A percentile compares a stretch with the other conserved stretches of the same genome.
These are phyloP conservation scores for Phytophthora europaea DNA, from an alignment of 352 stramenopile species.

Conservation along the genomic window DNA sequence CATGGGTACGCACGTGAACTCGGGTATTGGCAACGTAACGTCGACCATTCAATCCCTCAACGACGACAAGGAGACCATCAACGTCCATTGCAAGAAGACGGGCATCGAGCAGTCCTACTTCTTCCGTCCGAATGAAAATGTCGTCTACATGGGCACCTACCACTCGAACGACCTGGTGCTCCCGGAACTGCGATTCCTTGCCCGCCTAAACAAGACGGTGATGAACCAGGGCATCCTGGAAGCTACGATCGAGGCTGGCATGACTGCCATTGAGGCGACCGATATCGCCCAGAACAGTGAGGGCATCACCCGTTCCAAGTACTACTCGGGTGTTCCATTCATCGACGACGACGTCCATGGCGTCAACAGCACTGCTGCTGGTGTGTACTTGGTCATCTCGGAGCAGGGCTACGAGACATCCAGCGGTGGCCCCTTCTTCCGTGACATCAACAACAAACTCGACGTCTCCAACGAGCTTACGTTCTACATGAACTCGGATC, in stretches of 20 bases:
- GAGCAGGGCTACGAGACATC: slow-evolving; percentile 57
- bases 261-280: slow-evolving; percentile 49
- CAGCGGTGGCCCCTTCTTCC: slow-evolving; percentile 56
- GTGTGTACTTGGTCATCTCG: slow-evolving; percentile 67
- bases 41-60: slow-evolving; percentile 45
- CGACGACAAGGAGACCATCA: slow-evolving; percentile 54
- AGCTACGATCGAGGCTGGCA: slow-evolving; percentile 45
- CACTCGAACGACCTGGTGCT: slow-evolving; percentile 44
- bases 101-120: slow-evolving; percentile 45
- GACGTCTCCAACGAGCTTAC: slow-evolving; percentile 57
- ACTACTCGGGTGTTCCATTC: slow-evolving; percentile 49
- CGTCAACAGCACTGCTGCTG: slow-evolving; percentile 43
- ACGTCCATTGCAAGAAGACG: slow-evolving; percentile 47
- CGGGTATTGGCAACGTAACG: slow-evolving; percentile 40
- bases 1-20: slow-evolving; percentile 55
- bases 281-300: slow-evolving; percentile 46
- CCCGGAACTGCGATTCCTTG: slow-evolving; percentile 57
- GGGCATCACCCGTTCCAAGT: slow-evolving; percentile 54
- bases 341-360: slow-evolving; percentile 54
- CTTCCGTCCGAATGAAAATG: slow-evolving; percentile 59
- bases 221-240: slow-evolving; percentile 45
- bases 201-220: slow-evolving; percentile 49
- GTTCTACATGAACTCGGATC: slow-evolving; percentile 75
- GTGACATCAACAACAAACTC: slow-evolving; percentile 70
- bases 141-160: slow-evolving; percentile 69